Conservation (phyloP, 2,329 filamentous ascomycete species). For the Chaetomium olivaceum region DNA sequence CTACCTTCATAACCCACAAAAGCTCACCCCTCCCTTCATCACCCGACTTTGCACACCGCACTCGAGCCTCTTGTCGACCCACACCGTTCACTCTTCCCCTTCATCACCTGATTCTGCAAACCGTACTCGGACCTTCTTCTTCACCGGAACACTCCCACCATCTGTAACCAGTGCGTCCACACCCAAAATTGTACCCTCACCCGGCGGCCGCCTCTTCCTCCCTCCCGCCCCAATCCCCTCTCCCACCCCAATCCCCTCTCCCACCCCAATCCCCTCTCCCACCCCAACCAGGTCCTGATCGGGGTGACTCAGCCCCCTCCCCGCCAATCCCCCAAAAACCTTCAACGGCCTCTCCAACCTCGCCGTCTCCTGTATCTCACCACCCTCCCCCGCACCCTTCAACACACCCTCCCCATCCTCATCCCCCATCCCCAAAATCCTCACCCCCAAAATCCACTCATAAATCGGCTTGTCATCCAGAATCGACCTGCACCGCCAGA, state of each 20-base stretch:
- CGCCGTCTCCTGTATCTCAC: constrained; percentile 22
- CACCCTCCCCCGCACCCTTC: no score
- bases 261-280: background rate
- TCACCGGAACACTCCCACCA: background rate
- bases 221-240: background rate
- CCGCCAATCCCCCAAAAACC: constrained; percentile 26
- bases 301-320: constrained; percentile 12
- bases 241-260: background rate
- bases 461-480: constrained; percentile 59
- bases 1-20: background rate
- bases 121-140: constrained; percentile 13
- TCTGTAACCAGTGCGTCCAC: background rate
- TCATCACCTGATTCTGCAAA: constrained; percentile 18
- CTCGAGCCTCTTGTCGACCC: no score
- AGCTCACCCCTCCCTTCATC: background rate
- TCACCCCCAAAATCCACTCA: constrained; percentile 57
- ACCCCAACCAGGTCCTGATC: constrained; percentile 21
- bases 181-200: background rate
- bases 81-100: no score
- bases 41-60: no score
- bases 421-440: constrained; percentile 42
- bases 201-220: constrained; percentile 10
- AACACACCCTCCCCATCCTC: background rate
- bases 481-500: constrained; percentile 56
- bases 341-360: constrained; percentile 18